Percentiles rank a stretch among this genome's conserved stretches.
Evolutionary conservation across 129 eudicot species (phyloP).

Genomic region (Solidago caesia): DNA sequence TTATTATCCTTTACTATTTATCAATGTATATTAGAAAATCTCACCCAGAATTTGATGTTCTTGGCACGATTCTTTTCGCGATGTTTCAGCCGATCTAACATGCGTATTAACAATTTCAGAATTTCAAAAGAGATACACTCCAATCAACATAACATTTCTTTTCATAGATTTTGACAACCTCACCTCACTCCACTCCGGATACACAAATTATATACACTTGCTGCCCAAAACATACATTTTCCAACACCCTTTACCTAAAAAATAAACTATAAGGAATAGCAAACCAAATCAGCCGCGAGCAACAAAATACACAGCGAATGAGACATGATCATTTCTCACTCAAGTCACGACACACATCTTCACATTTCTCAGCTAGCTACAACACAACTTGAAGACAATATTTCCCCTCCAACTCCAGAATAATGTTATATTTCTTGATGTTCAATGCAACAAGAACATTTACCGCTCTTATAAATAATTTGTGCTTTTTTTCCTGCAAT

Average conservation of each 20-base stretch:
- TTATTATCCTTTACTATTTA: no score
- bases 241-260: background rate
- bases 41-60: no score
- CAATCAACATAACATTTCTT: background rate
- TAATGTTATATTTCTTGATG: background rate
- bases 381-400: slow-evolving; percentile 6
- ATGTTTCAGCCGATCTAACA: no score
- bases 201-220: background rate
- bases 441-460: background rate
- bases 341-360: background rate
- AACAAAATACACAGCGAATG: background rate
- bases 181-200: background rate
- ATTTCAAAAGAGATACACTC: background rate
- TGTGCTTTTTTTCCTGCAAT: background rate
- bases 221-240: background rate
- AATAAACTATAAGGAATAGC: background rate
- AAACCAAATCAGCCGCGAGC: slow-evolving; percentile 4
- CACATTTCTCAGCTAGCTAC: slow-evolving; percentile 6
- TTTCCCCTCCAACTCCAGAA: background rate
- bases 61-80: no score
- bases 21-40: no score
- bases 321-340: background rate
- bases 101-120: no score
- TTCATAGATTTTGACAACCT: background rate
- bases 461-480: background rate